Percentiles rank a stretch among this genome's conserved stretches.
phyloP scores from a whole-genome alignment of 805 yeast species.

The Saccharomyces paradoxus region DNA sequence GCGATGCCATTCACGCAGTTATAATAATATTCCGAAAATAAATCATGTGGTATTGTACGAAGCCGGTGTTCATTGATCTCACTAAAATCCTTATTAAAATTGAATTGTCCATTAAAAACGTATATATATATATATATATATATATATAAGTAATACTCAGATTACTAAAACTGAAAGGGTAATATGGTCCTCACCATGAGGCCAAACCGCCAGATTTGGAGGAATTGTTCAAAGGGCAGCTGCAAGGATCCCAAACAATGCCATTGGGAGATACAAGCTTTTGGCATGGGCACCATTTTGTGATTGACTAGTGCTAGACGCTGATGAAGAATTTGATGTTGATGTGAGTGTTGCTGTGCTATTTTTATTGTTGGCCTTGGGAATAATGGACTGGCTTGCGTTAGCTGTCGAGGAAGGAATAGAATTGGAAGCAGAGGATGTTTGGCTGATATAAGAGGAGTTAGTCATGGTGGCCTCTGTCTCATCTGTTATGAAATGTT shows the following conservation, averaged over 20 bases:
- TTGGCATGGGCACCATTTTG: not conserved
- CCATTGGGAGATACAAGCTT: not conserved
- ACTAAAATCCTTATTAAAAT: not conserved
- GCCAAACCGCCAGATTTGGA: too few relatives aligned
- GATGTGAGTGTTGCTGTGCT: not conserved
- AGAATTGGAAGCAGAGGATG: not conserved
- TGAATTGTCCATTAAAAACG: not conserved
- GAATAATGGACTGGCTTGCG: not conserved
- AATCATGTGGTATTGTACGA: not conserved
- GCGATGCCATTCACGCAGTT: not conserved
- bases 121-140: not conserved
- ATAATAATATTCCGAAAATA: not conserved
- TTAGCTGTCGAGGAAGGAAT: not conserved
- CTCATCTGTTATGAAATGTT: conserved; percentile 12
- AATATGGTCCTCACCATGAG: not conserved
- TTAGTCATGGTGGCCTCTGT: not conserved
- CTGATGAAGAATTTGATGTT: not conserved
- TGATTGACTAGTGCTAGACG: not conserved
- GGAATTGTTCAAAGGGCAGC: not conserved
- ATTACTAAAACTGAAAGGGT: not conserved
- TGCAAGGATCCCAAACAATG: not conserved
- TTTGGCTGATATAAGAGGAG: not conserved
- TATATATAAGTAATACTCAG: not conserved
- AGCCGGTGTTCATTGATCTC: not conserved
- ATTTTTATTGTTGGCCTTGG: not conserved